These are phyloP conservation scores for Vitis labrusca DNA, from an alignment of 164 flowering plant genomes.

Conservation along the genomic window DNA sequence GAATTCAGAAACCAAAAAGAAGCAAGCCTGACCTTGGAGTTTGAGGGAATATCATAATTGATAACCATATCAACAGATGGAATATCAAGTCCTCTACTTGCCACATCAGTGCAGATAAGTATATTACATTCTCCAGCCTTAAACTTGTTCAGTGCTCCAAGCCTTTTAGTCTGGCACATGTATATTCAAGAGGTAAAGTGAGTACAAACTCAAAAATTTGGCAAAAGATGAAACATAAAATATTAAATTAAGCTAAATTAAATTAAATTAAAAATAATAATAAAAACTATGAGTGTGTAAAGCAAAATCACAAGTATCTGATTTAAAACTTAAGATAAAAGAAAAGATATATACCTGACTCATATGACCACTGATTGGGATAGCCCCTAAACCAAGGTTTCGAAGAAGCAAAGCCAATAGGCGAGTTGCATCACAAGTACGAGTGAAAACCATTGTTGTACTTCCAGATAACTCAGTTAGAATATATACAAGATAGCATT, in stretches of 20 bases:
- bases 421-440: slow-evolving; percentile 80
- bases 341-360: slow-evolving; percentile 54
- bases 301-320: background rate
- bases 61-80: slow-evolving; percentile 93
- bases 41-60: slow-evolving; percentile 85
- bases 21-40: slow-evolving; percentile 66
- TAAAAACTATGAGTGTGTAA: background rate
- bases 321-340: background rate
- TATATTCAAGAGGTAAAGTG: no score
- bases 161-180: slow-evolving; percentile 65
- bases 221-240: background rate
- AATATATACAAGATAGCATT: slow-evolving; percentile 77
- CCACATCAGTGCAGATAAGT: slow-evolving; percentile 93
- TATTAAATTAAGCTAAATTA: no score
- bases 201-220: no score
- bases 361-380: slow-evolving; percentile 92
- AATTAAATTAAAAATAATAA: background rate
- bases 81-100: slow-evolving; percentile 96
- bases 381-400: slow-evolving; percentile 80
- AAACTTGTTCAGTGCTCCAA: slow-evolving; percentile 85
- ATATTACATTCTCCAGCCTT: slow-evolving; percentile 89
- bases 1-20: no score
- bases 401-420: slow-evolving; percentile 72
- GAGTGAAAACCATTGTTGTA: slow-evolving; percentile 88
- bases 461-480: slow-evolving; percentile 63